phyloP scores from a whole-genome alignment of 2,329 filamentous ascomycete species.

The Tricladium varicosporioides region DNA sequence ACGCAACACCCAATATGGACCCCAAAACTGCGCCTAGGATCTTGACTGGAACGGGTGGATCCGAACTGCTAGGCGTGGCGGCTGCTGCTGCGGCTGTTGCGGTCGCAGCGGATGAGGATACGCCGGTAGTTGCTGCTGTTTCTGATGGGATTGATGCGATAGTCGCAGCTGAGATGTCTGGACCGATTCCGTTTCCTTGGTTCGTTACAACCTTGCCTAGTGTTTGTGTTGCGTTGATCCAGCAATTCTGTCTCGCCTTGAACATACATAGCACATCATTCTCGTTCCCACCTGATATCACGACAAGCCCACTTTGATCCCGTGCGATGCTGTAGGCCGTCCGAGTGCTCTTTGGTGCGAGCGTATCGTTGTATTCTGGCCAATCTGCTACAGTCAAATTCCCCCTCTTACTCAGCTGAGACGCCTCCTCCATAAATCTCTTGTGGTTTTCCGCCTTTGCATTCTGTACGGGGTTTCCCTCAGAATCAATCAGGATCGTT shows the following conservation, averaged over 20 bases:
- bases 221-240: slow-evolving; percentile 64
- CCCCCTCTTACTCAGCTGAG: slow-evolving; percentile 30
- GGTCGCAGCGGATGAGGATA: slow-evolving; percentile 25
- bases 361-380: slow-evolving; percentile 74
- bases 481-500: slow-evolving; percentile 61
- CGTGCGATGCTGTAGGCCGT: slow-evolving; percentile 70
- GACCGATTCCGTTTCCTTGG: slow-evolving; percentile 12
- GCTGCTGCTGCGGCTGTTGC: slow-evolving; percentile 25
- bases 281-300: slow-evolving; percentile 72
- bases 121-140: slow-evolving; percentile 11
- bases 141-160: slow-evolving; percentile 14
- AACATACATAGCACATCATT: slow-evolving; percentile 71
- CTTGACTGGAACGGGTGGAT: slow-evolving; percentile 45
- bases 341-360: slow-evolving; percentile 65
- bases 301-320: slow-evolving; percentile 62
- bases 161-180: slow-evolving; percentile 27
- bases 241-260: slow-evolving; percentile 70
- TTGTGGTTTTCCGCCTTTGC: slow-evolving; percentile 39
- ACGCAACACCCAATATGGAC: slow-evolving; percentile 71
- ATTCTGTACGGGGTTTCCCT: slow-evolving; percentile 52
- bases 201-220: slow-evolving; percentile 22
- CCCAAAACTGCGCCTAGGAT: slow-evolving; percentile 83
- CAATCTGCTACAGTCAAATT: slow-evolving; percentile 61
- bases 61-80: slow-evolving; percentile 35
- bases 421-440: neutral